A percentile compares a stretch with the other conserved stretches of the same genome.
Evolutionary conservation across 371 early-diverging fungal genomes (phyloP).

Genomic region (Mucor circinelloides): DNA sequence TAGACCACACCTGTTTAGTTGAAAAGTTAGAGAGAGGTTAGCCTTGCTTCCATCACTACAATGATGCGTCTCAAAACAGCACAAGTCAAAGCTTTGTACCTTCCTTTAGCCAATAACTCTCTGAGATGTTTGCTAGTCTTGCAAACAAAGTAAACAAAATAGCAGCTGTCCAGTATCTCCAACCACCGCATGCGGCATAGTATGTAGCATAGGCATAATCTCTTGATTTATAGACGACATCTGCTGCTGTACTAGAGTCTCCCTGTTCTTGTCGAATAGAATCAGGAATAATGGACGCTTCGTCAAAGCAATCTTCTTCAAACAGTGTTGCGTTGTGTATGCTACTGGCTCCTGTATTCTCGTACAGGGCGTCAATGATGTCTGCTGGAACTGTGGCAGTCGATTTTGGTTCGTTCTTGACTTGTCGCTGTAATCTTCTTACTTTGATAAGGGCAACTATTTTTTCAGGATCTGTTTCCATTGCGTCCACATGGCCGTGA

Average conservation of each 20-base stretch:
- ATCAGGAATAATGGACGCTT: constrained; percentile 37
- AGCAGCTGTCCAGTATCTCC: constrained; percentile 42
- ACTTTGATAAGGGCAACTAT: constrained; percentile 16
- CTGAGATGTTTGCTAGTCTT: constrained; percentile 37
- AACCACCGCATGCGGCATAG: constrained; percentile 49
- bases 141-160: constrained; percentile 38
- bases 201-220: constrained; percentile 47
- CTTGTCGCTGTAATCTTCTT: not conserved
- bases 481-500: not conserved
- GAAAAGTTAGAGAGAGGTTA: not conserved
- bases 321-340: constrained; percentile 12
- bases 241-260: not conserved
- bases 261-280: constrained; percentile 28
- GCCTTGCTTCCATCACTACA: not conserved
- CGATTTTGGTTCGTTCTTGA: not conserved
- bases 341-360: constrained; percentile 3
- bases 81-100: constrained; percentile 13
- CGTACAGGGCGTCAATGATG: constrained; percentile 36
- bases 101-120: constrained; percentile 59
- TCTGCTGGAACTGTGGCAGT: constrained; percentile 12
- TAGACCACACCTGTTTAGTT: constrained; percentile 40
- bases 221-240: constrained; percentile 11
- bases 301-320: constrained; percentile 44
- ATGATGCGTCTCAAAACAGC: constrained; percentile 12
- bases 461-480: constrained; percentile 16